Base-by-base conservation (phyloP, 306 rosid species). In the Canavalia gladiata region DNA sequence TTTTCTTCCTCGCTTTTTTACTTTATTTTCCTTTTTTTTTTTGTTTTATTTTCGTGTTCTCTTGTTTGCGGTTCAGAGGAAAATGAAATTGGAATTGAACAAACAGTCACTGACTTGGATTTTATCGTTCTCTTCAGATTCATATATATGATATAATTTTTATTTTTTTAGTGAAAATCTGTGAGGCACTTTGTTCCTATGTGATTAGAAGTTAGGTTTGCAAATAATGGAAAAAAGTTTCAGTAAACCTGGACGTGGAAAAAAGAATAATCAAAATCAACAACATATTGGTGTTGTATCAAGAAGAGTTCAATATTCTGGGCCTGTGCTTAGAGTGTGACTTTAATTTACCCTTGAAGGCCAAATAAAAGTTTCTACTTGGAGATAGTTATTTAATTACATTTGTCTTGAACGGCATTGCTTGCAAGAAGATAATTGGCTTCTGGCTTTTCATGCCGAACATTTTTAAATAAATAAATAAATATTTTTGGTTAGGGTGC, bases 371-470 rank as follows among this genome's bases (percentile, higher is more conserved):
- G 12, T 18, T 57, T 43, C 18, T 54, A 13, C 29, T 4, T 33
- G 13, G 68, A 49, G 75, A 63, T 62, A 72, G 52, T 68, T 31
- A 56, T 31, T 56, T 4, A 34, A 25, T 70, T 9, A 35, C 50
- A 57, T 11, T 69, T 57, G 35, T 59, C 55, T 35, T 57, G 12
- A 28, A 6, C 11, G 8, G 42, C 51, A 42, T 73, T 64, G 45
- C 12, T 28, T 41, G 12, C 43, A 5, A 34, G 6, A 63, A 63
- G 72, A 49, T 25, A n/a, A 50, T 34, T 46, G 50, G 39, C 45
- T 35, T 63, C 12, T 60, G 43, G 45, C 1, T 8, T 58, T 30
- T 33, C 35, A 47, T 62, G 50, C 47, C 8, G 65, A 64, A 52
- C 28, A 47, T 47, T 47, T 18, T 18, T 18, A 18, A 9, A 10